Base-by-base conservation (phyloP, 495 filamentous ascomycete species). In the Neurospora sp. region DNA sequence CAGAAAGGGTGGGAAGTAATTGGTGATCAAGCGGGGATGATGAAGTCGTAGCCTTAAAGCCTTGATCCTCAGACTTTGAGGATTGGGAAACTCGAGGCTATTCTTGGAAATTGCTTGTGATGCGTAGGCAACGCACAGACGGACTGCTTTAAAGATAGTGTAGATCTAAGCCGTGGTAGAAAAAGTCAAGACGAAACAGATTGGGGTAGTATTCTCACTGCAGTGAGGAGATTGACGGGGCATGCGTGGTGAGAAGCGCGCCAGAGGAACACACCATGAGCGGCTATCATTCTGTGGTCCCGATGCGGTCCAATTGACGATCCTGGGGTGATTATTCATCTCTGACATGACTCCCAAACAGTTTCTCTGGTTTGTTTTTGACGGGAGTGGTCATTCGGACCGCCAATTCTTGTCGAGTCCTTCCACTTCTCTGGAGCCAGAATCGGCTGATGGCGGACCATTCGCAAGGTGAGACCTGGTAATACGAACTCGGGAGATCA, bases 1-100 rank as follows among this genome's bases (percentile, higher is more conserved):
- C 71, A 72, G 73, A 42, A 69, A 35, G 47, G 71, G 70, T 69
- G 16, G 69, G 22, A 74, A 40, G 42, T 35, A 37, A 14, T 44
- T 40, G 70, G 41, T 10, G 38, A 39, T 41, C 53, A 44, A 65
- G 27, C 22, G 53, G 14, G 53, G 53, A 7, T 35, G 14, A 18
- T 18, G 22, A 65, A 65, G 53, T 18, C 5, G 53, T 35, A 65
- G 53, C 27, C 53, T 65, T 65, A 14, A 35, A 14, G 53, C 14
- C 5, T 31, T 65, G 12, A 65, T 65, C 53, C 53, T 35, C 53
- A 35, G 12, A 18, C 27, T 35, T 65, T 65, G 53, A 35, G 53
- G 14, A 61, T 3, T 61, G 53, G 27, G 27, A 65, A 65, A 35
- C 27, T 35, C 14, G 27, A 35, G 12, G 53, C 53, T 65, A 65